Base-by-base conservation (phyloP, 1,139 yeast genomes). In the Spencermartinsiella ligniputridi region DNA sequence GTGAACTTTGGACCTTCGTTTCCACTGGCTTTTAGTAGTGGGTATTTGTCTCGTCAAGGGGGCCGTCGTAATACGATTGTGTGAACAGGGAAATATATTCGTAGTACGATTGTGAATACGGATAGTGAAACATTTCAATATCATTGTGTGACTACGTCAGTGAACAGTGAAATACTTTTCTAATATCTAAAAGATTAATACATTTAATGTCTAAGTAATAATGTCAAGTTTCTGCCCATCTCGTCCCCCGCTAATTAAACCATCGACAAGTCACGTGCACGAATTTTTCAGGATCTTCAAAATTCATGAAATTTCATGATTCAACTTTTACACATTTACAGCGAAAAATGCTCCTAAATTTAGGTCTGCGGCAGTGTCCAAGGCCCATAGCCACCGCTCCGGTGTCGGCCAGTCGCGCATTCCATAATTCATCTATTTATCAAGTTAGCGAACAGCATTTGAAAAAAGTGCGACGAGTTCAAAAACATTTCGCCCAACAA, bases 401-500 rank as follows among this genome's bases (percentile, higher is more conserved):
- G 5, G 12, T 27, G 15, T 8, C 11, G 25, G 32, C 32, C 32
- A 9, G 13, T 8, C 4, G 15, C 4, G 5, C 8, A 11, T 27
- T 45, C 15, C 48, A 45, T 16, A 22, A 21, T 22, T 20, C 42
- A 4, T 13, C 33, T 3, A 19, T 21, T 17, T 34, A 20, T 13
- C 39, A 41, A 34, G 58, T 52, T 30, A 50, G 32, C n/a, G 32
- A 27, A 27, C 8, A n/a, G 32, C 32, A 55, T 39, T 47, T 56
- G 41, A 49, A 50, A 41, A 45, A 58, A 27, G 54, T 59, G 36
- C 54, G 53, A 37, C 55, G 63, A 34, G 53, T 60, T 19, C 63
- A 58, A 37, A 60, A 61, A 56, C 64, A 61, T 45, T 60, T 55
- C 44, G 66, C 65, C n/a, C 49, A 56, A 37, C 56, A 60, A 48